A percentile compares a stretch with the other conserved stretches of the same genome.
Conservation (phyloP, 495 filamentous ascomycete genomes). For the Penicillium chermesinum region DNA sequence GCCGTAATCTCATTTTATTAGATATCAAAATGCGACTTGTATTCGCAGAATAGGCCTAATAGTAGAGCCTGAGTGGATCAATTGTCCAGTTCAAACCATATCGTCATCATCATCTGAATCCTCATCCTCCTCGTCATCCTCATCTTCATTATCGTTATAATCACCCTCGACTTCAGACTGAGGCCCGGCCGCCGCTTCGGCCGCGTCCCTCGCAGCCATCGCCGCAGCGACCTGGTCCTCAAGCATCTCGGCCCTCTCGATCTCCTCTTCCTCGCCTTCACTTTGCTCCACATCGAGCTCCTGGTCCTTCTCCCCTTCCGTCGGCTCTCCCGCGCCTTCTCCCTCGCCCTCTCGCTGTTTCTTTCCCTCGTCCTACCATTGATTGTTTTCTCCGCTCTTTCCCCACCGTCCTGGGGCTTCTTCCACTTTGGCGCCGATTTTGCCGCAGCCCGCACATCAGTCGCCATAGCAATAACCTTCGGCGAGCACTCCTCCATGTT, state of each 20-base stretch:
- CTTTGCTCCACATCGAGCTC: constrained; percentile 15
- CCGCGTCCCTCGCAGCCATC: constrained; percentile 23
- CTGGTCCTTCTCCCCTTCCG: not conserved
- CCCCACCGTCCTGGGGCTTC: constrained; percentile 28
- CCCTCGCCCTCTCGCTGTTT: constrained; percentile 11
- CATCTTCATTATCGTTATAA: constrained; percentile 11
- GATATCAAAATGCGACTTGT: too few relatives aligned
- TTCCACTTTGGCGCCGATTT: constrained; percentile 36
- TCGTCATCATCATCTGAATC: constrained; percentile 9
- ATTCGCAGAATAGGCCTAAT: too few relatives aligned
- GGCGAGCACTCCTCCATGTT: constrained; percentile 21
- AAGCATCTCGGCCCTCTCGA: constrained; percentile 27
- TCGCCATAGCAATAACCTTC: constrained; percentile 31
- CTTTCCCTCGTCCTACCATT: constrained; percentile 20
- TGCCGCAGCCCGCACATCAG: constrained; percentile 36
- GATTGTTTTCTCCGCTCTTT: too few relatives aligned
- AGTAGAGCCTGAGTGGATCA: too few relatives aligned
- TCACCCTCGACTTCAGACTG: constrained; percentile 4
- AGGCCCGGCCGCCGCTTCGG: constrained; percentile 7
- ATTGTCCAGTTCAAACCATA: not conserved
- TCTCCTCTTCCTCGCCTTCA: constrained; percentile 36
- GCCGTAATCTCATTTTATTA: too few relatives aligned
- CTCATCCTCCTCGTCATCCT: constrained; percentile 14
- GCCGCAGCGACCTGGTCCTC: constrained; percentile 28
- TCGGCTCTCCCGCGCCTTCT: not conserved